These are phyloP conservation scores for Ilyonectria destructans DNA, from an alignment of 2,329 filamentous ascomycete genomes.

Conservation along the genomic window DNA sequence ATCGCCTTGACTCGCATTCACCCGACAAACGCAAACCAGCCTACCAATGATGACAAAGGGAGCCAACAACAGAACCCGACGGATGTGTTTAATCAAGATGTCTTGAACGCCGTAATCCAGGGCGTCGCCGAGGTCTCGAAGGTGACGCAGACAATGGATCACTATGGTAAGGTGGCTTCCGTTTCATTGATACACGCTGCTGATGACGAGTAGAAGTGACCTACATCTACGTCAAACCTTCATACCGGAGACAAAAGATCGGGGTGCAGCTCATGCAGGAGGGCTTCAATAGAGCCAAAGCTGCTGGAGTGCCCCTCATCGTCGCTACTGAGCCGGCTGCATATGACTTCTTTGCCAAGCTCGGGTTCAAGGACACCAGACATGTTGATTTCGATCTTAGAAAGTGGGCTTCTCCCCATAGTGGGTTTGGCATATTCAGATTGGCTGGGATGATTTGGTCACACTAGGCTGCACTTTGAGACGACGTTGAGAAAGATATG, in stretches of 20 bases:
- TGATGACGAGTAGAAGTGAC: constrained; percentile 21
- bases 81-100: not conserved
- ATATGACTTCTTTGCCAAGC: constrained; percentile 24
- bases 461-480: no score
- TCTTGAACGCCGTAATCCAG: constrained; percentile 4
- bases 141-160: not conserved
- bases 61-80: not conserved
- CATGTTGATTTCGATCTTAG: constrained; percentile 29
- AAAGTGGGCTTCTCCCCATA: constrained; percentile 18
- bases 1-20: constrained; percentile 14
- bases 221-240: constrained; percentile 29
- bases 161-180: constrained; percentile 5
- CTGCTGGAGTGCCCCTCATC: constrained; percentile 5
- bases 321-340: constrained; percentile 25
- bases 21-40: not conserved
- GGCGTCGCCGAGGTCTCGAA: constrained; percentile 5
- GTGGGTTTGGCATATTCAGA: constrained; percentile 31
- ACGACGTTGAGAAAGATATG: not conserved
- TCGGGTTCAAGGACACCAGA: constrained; percentile 17
- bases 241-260: constrained; percentile 9
- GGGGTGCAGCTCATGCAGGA: constrained; percentile 21
- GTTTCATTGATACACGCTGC: not conserved
- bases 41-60: no score
- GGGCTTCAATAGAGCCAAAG: constrained; percentile 1
- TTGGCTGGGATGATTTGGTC: constrained; percentile 21